Base-by-base conservation (phyloP, 305 asterid genomes). In the Salvia sclarea region DNA sequence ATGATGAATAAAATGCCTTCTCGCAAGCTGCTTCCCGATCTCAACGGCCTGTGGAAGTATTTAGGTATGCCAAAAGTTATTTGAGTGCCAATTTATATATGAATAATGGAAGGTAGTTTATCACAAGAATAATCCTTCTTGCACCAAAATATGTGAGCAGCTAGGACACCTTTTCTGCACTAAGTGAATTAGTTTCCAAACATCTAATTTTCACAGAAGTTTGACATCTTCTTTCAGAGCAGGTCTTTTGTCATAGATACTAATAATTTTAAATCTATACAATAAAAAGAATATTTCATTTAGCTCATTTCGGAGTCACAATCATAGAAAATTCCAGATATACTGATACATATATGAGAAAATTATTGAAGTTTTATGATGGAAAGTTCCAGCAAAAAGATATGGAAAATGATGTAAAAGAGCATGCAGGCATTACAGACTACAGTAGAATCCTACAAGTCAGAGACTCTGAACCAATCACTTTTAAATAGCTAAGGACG, bases 1-100 rank as follows among this genome's bases (percentile, higher is more conserved):
- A 21, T 90, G 95, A 75, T 93, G 98, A 69, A 93, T 83, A 69
- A 84, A 88, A 82, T 91, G 97, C 75, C 83, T 88, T 74, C 80
- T 76, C 8, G 95, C 84, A 28, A 91, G 84, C 82, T 84, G 78
- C 87, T 79, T 84, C 76, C 98, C 97, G 69, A 84, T 86, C 74
- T 87, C 96, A 75, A 84, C 75, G 17, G 95, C 97, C 98, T 93
- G 67, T 3, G 45, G 47, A 57, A 67, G 40, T 52, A 40, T n/a
- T 30, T 5, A 14, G 56, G 38, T 6, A 25, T 14, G 22, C n/a
- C 54, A 8, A 54, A 40, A 37, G 47, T 28, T 63, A 61, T 38
- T 35, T 31, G 47, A 40, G 17, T 53, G 13, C 52, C 44, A 45
- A 12, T 24, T 3, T 60, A 44, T 13, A 45, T 2, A 25, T 49